A percentile compares a stretch with the other conserved stretches of the same genome.
These are phyloP conservation scores for Moricandia moricandioides DNA, from an alignment of 345 rosid species.

Conservation along the genomic window DNA sequence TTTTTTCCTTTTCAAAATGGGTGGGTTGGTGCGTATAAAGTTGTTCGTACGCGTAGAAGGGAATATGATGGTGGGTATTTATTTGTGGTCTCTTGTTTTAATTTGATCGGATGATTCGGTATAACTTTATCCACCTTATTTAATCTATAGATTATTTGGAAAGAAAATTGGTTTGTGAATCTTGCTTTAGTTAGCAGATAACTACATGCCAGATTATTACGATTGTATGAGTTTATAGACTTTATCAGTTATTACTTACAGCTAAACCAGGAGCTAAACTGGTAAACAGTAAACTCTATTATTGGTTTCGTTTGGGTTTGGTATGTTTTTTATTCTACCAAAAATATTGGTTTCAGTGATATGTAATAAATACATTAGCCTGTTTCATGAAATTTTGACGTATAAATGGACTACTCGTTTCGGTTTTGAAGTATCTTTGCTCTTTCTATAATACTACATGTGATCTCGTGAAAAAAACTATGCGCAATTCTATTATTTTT, in stretches of 20 bases:
- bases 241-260: not conserved
- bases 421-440: not conserved
- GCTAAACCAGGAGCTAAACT: slow-evolving; percentile 8
- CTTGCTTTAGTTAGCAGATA: not conserved
- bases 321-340: slow-evolving; percentile 19
- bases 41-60: slow-evolving; percentile 21
- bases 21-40: slow-evolving; percentile 34
- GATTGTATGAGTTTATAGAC: not conserved
- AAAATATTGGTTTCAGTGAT: not conserved
- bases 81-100: slow-evolving; percentile 24
- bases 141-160: not conserved
- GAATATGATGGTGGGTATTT: slow-evolving; percentile 32
- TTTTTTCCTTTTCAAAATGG: not conserved
- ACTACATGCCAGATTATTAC: not conserved
- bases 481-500: too few species aligned
- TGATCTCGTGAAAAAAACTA: not conserved
- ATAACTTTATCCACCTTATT: slow-evolving; percentile 4
- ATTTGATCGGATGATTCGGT: slow-evolving; percentile 20
- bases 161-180: not conserved
- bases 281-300: slow-evolving; percentile 7
- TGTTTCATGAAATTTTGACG: not conserved
- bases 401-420: not conserved
- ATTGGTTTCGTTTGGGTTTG: slow-evolving; percentile 27
- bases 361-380: not conserved
- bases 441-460: not conserved